Evolutionary conservation across 495 filamentous ascomycete genomes (phyloP).

Genomic region (Penicillium mononematosum): DNA sequence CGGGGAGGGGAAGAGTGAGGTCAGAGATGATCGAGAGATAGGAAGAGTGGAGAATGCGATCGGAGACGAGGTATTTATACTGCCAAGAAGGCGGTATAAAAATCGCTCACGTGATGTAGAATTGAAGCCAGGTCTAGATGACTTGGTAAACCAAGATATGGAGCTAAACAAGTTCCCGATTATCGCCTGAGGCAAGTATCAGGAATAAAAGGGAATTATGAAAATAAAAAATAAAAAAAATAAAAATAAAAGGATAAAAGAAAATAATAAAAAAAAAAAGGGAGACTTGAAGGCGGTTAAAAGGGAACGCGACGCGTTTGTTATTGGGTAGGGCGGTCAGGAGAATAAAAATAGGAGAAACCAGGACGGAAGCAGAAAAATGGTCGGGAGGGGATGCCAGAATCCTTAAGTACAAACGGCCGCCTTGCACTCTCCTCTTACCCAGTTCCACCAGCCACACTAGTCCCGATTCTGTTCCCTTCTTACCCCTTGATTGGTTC

Average conservation of each 20-base stretch:
- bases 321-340: slow-evolving; percentile 30
- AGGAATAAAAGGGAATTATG: slow-evolving; percentile 10
- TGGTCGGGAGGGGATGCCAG: slow-evolving; percentile 45
- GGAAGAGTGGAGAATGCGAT: slow-evolving; percentile 51
- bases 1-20: slow-evolving; percentile 11
- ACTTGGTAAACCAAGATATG: slow-evolving; percentile 14
- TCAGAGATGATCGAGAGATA: slow-evolving; percentile 26
- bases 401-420: slow-evolving; percentile 53
- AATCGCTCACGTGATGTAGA: slow-evolving; percentile 39
- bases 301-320: slow-evolving; percentile 32
- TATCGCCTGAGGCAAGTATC: slow-evolving; percentile 23
- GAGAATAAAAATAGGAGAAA: slow-evolving; percentile 32
- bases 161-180: slow-evolving; percentile 8
- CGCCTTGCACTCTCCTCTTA: slow-evolving; percentile 40
- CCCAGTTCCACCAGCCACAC: slow-evolving; percentile 43
- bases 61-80: slow-evolving; percentile 43
- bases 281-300: slow-evolving; percentile 6
- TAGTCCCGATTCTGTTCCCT: slow-evolving; percentile 37
- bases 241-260: not conserved
- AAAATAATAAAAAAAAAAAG: slow-evolving; percentile 16
- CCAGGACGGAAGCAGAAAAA: slow-evolving; percentile 40
- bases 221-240: slow-evolving; percentile 12
- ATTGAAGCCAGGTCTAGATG: slow-evolving; percentile 19
- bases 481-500: slow-evolving; percentile 30
- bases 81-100: slow-evolving; percentile 42